Evolutionary conservation across 2,329 filamentous ascomycete genomes (phyloP), one percentile per base, ranked within the genome.

Genomic region (Penicillium expansum): DNA sequence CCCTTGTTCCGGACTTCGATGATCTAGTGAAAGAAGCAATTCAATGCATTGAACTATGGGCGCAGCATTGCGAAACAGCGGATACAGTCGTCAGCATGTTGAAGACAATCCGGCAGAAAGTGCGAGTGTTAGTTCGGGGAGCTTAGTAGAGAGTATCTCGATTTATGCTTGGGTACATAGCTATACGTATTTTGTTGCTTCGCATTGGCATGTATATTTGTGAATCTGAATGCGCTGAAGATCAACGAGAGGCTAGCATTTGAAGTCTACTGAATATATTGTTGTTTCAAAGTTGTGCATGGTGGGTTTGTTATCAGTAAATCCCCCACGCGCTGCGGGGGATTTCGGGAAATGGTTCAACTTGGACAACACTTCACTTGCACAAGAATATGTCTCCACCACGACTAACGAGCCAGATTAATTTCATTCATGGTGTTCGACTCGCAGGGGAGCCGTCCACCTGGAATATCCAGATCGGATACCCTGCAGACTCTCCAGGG

Each of bases 391-490:
- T 64, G 56, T 44, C 60, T 48, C 57, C 59, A 7, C 27, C 38
- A 18, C 53, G 39, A 30, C 54, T 62, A 16, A 59, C 58, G 35
- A 45, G 29, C 10, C 47, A 47, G 2, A 56, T 72, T 13, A 43
- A 53, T 18, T 50, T 33, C 0, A 63, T 72, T 27, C 56, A 60
- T 18, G 62, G 60, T 9, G 57, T 80, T 39, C 68, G 68, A 33
- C 58, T 78, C 11, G 62, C 68, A 5, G 64, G 67, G 8, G 49
- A 64, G 14, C 47, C 68, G 16, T 68, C 63, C 35, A 61, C 64
- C 20, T 77, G 71, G 72, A 64, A 77, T 59, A 63, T 78, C 47
- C 58, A 59, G 13, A 42, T 71, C 43, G 48, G 53, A n/a, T 56
- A 64, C 30, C 44, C 51, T 3, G 33, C 49, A 11, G 42, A 52